Evolutionary conservation across 2,329 filamentous ascomycete genomes (phyloP).

Genomic region (Onygenales sp.): DNA sequence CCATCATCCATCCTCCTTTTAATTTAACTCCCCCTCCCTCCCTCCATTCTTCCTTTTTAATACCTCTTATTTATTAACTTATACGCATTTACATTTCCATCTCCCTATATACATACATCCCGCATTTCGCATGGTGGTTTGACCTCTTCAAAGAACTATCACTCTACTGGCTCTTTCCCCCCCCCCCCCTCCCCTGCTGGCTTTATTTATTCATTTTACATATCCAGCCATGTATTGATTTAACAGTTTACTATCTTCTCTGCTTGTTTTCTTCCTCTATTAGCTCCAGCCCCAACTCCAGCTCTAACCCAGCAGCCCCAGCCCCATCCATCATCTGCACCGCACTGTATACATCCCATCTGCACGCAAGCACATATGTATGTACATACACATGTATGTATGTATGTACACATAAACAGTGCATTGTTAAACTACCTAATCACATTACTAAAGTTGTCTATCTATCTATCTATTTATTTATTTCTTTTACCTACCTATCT

Average conservation of each 20-base stretch:
- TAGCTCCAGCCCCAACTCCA: no score
- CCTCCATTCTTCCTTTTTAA: not conserved
- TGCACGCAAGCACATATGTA: not conserved
- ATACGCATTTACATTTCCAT: not conserved
- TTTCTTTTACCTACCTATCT: no score
- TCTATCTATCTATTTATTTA: no score
- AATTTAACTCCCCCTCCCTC: not conserved
- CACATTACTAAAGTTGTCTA: no score
- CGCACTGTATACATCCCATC: no score
- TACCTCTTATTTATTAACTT: not conserved
- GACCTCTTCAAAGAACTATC: not conserved
- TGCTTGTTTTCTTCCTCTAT: no score
- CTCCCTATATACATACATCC: not conserved
- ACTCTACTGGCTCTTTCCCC: not conserved
- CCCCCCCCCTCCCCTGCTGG: not conserved
- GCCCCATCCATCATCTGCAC: no score
- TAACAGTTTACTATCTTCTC: no score
- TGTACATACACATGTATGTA: not conserved
- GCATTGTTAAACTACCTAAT: no score
- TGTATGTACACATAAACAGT: not conserved
- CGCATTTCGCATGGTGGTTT: not conserved
- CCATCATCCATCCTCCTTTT: not conserved
- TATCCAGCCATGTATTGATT: no score
- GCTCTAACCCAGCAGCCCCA: no score
- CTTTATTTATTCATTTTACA: slow-evolving; percentile 3